Conservation (phyloP, 2,329 filamentous ascomycete genomes). For the Nigrospora oryzae region DNA sequence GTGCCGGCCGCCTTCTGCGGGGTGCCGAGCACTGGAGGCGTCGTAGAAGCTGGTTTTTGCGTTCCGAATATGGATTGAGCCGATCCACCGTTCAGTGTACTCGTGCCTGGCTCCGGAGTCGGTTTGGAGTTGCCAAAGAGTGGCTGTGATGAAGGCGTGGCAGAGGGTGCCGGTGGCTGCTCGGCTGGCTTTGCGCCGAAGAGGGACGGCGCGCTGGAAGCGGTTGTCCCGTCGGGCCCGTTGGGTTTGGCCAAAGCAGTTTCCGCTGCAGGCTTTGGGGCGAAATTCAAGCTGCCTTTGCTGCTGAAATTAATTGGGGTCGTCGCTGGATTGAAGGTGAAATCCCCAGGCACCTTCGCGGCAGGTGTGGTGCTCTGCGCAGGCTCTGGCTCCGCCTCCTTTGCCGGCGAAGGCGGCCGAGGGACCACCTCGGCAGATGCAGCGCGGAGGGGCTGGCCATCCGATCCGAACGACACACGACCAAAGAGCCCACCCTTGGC, state of each 20-base stretch:
- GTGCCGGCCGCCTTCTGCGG: slow-evolving; percentile 5
- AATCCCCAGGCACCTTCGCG: slow-evolving; percentile 20
- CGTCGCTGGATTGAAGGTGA: slow-evolving; percentile 20
- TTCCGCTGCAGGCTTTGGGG: slow-evolving; percentile 21
- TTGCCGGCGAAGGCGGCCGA: slow-evolving; percentile 3
- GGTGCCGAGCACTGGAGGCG: slow-evolving; percentile 7
- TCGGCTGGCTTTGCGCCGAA: slow-evolving; percentile 25
- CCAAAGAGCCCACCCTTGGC: slow-evolving; percentile 21
- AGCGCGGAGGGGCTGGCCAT: slow-evolving; percentile 21
- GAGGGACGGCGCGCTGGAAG: slow-evolving; percentile 10
- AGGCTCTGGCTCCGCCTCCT: slow-evolving; percentile 6
- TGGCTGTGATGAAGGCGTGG: slow-evolving; percentile 1
- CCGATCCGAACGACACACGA: slow-evolving; percentile 20
- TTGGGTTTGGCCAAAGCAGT: not conserved
- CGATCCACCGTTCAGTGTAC: slow-evolving; percentile 3
- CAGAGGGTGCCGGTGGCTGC: slow-evolving; percentile 6
- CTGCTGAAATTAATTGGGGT: slow-evolving; percentile 18
- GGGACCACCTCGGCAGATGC: slow-evolving; percentile 11
- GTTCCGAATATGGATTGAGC: slow-evolving; percentile 13
- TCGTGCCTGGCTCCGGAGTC: slow-evolving; percentile 10
- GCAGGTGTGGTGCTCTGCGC: slow-evolving; percentile 9
- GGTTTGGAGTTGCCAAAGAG: slow-evolving; percentile 12
- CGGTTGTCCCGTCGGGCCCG: not conserved
- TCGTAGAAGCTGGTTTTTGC: slow-evolving; percentile 8
- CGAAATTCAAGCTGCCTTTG: slow-evolving; percentile 13